phyloP scores from a whole-genome alignment of 2,329 filamentous ascomycete species.

The Sporothrix protearum region DNA sequence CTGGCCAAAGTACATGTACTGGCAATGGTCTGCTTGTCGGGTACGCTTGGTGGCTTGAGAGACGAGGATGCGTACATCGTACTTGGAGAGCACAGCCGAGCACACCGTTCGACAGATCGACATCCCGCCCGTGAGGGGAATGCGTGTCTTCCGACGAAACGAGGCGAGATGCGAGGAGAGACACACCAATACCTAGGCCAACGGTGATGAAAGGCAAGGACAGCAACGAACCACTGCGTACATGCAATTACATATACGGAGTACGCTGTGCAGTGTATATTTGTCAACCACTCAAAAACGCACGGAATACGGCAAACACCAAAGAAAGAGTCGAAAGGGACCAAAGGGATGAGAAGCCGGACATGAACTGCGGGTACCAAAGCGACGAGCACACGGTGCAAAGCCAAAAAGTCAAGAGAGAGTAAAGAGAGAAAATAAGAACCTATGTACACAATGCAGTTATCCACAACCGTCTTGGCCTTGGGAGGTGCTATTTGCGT shows the following conservation, averaged over 20 bases:
- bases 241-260: no score
- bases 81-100: neutral
- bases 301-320: neutral
- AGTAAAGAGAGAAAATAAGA: no score
- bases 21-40: neutral
- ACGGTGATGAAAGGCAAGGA: neutral
- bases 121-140: neutral
- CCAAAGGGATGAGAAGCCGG: neutral
- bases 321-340: neutral
- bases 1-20: no score
- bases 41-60: neutral
- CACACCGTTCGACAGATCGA: neutral
- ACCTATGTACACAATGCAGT: neutral
- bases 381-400: neutral
- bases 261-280: no score
- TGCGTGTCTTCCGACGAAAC: constrained; percentile 8
- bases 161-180: constrained; percentile 13
- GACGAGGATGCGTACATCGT: no score
- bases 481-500: neutral
- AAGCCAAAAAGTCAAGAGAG: no score
- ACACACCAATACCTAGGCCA: neutral
- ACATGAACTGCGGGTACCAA: neutral
- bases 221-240: no score
- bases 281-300: neutral
- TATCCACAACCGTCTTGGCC: neutral